phyloP scores from a whole-genome alignment of 1,139 yeast species.

The Suhomyces yuchorum region DNA sequence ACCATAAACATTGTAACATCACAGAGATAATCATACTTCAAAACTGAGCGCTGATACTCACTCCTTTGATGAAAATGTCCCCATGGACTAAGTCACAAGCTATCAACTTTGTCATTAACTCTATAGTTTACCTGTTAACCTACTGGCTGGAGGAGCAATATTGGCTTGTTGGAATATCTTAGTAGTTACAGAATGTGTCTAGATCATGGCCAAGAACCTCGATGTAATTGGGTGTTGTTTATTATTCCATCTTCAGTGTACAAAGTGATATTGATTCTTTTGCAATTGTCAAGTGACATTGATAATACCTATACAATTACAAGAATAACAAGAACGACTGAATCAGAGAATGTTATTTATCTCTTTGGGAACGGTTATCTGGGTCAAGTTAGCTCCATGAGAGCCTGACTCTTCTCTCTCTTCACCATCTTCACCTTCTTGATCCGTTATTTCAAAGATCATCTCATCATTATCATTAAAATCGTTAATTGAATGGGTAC shows the following conservation, averaged over 20 bases:
- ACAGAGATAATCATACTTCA: no score
- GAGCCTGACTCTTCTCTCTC: conserved; percentile 4
- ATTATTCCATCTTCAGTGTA: not conserved
- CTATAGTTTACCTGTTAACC: no score
- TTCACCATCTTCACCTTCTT: conserved; percentile 13
- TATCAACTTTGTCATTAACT: no score
- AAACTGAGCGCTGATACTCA: no score
- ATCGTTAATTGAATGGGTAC: conserved; percentile 8
- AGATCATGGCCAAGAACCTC: not conserved
- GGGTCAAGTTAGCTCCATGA: conserved; percentile 1
- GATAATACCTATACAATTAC: not conserved
- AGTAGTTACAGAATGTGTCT: no score
- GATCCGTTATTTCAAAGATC: conserved; percentile 38
- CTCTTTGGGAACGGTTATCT: conserved; percentile 13
- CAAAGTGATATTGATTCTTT: not conserved
- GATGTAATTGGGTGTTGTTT: not conserved
- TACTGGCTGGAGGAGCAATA: no score
- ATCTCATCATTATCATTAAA: conserved; percentile 31
- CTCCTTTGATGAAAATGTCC: no score
- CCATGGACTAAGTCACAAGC: no score
- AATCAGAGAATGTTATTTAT: conserved; percentile 9
- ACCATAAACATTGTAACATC: not conserved
- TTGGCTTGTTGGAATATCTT: no score
- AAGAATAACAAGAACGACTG: not conserved
- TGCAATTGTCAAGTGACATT: not conserved